These are phyloP conservation scores for Loxodes magnus DNA, from an alignment of 73 alveolate genomes.

Conservation along the genomic window DNA sequence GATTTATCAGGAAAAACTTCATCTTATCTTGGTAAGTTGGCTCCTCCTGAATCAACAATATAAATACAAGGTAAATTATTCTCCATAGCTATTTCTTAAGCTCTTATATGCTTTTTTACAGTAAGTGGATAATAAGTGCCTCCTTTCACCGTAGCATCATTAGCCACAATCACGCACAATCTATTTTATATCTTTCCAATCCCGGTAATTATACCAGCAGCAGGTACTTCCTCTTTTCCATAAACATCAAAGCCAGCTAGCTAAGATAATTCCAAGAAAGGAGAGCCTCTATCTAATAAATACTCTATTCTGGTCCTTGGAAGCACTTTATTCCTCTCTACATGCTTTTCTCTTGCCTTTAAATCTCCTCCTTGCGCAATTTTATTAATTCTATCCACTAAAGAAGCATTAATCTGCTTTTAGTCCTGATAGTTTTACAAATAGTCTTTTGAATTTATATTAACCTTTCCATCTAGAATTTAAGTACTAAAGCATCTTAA, in stretches of 20 bases:
- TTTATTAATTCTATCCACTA: conserved; percentile 4
- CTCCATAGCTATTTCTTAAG: conserved; percentile 89
- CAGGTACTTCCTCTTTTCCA: conserved; percentile 58
- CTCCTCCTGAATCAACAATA: conserved; percentile 96
- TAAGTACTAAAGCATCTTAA: no score
- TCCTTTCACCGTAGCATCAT: conserved; percentile 85
- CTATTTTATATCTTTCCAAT: conserved; percentile 75
- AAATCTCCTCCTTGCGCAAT: conserved; percentile 23
- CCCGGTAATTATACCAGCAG: conserved; percentile 86
- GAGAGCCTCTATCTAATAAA: conserved; percentile 62
- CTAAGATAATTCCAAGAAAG: conserved; percentile 74
- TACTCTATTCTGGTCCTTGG: conserved; percentile 51
- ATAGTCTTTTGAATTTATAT: no score
- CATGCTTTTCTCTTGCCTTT: conserved; percentile 15
- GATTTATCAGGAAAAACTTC: conserved; percentile 80
- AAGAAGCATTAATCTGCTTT: no score
- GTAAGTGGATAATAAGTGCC: conserved; percentile 93
- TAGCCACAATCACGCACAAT: conserved; percentile 78
- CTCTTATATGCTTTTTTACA: conserved; percentile 90
- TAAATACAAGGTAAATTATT: conserved; percentile 88
- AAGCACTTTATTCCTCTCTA: conserved; percentile 25
- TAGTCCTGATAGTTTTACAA: no score
- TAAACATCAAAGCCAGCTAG: conserved; percentile 64
- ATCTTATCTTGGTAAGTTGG: conserved; percentile 55
- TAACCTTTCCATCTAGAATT: no score